phyloP scores from a whole-genome alignment of 257 asterid genomes.

The Coffea canephora region DNA sequence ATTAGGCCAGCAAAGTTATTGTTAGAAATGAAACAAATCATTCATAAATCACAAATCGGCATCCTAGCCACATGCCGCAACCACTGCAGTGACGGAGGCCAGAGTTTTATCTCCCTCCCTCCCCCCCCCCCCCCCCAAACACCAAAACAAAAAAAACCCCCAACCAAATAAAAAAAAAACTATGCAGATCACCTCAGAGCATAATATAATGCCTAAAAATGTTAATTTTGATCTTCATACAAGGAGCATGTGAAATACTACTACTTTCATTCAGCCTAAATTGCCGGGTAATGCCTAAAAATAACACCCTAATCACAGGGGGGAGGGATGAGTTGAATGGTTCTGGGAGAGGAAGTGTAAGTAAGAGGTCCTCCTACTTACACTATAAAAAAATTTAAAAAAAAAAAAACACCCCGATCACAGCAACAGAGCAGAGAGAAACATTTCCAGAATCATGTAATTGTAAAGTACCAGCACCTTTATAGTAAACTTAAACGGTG shows the following conservation, averaged over 20 bases:
- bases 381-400: too few relatives aligned
- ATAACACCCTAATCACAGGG: slow-evolving; percentile 5
- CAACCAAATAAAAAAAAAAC: neutral
- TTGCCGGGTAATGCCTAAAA: neutral
- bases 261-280: neutral
- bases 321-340: too few relatives aligned
- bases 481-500: neutral
- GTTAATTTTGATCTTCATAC: neutral
- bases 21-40: neutral
- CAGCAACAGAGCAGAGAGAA: neutral
- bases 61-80: neutral
- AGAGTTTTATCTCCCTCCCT: too few relatives aligned
- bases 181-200: neutral
- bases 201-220: neutral
- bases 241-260: neutral
- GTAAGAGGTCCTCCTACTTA: too few relatives aligned
- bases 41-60: neutral
- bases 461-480: neutral
- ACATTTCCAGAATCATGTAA: neutral
- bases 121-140: too few relatives aligned
- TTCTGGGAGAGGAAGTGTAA: too few relatives aligned
- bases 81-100: neutral
- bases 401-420: neutral
- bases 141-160: too few relatives aligned
- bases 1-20: neutral